phyloP scores from a whole-genome alignment of 345 rosid species.

The Corchorus capsularis region DNA sequence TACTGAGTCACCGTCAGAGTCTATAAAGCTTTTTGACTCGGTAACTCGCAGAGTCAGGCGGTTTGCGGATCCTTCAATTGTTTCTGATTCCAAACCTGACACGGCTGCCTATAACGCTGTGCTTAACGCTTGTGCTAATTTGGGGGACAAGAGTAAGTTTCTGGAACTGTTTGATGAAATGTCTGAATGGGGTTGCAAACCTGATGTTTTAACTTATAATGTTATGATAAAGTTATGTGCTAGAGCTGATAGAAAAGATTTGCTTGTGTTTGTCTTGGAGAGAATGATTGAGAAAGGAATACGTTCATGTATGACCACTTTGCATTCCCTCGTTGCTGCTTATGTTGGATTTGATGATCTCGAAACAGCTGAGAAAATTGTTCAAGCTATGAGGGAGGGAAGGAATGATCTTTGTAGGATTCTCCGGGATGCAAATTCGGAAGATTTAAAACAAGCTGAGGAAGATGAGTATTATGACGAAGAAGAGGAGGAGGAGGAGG shows the following conservation, averaged over 20 bases:
- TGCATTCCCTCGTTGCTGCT: slow-evolving; percentile 88
- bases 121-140: slow-evolving; percentile 83
- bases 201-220: slow-evolving; percentile 80
- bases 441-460: slow-evolving; percentile 46
- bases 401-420: slow-evolving; percentile 83
- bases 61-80: slow-evolving; percentile 48
- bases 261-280: slow-evolving; percentile 82
- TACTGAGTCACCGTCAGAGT: slow-evolving; percentile 62
- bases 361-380: slow-evolving; percentile 69
- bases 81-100: slow-evolving; percentile 68
- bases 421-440: slow-evolving; percentile 54
- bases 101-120: slow-evolving; percentile 81
- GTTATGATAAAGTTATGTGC: slow-evolving; percentile 89
- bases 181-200: slow-evolving; percentile 57
- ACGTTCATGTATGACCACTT: slow-evolving; percentile 68
- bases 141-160: slow-evolving; percentile 64
- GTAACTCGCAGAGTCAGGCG: slow-evolving; percentile 54
- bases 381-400: slow-evolving; percentile 87
- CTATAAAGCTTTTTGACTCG: slow-evolving; percentile 58
- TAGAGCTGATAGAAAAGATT: slow-evolving; percentile 58
- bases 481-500: background rate
- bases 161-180: slow-evolving; percentile 69
- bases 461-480: slow-evolving; percentile 35
- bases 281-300: slow-evolving; percentile 57
- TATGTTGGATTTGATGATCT: slow-evolving; percentile 91